phyloP scores from a whole-genome alignment of 2,329 filamentous ascomycete species.

The Neofusicoccum parvum region DNA sequence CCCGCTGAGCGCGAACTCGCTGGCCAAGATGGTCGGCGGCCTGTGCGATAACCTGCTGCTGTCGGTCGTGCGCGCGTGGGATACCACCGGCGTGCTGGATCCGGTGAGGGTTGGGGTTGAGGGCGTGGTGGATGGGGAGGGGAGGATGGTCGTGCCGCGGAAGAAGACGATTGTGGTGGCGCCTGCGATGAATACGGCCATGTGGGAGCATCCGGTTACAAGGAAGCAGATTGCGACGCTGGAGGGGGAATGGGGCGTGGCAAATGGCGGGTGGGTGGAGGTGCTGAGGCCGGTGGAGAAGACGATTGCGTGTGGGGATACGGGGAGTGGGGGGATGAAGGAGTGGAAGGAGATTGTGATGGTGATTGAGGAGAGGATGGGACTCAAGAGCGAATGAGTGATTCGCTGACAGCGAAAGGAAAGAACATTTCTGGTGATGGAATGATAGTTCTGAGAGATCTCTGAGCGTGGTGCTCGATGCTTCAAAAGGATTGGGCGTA shows the following conservation, averaged over 20 bases:
- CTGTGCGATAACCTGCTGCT: conserved; percentile 74
- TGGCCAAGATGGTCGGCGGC: conserved; percentile 82
- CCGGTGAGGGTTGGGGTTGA: not conserved
- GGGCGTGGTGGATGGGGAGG: conserved; percentile 1
- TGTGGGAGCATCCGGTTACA: conserved; percentile 88
- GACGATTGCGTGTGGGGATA: conserved; percentile 80
- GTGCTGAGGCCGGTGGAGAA: conserved; percentile 75
- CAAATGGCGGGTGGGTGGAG: conserved; percentile 60
- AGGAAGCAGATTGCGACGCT: conserved; percentile 69
- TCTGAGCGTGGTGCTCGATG: too few species aligned
- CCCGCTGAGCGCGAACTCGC: conserved; percentile 79
- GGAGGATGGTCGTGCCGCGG: conserved; percentile 23
- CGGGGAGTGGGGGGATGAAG: conserved; percentile 80
- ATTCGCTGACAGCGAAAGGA: too few species aligned
- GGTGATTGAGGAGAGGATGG: conserved; percentile 60
- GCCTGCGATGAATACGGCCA: conserved; percentile 84
- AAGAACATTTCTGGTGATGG: too few species aligned
- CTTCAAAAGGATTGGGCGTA: too few species aligned
- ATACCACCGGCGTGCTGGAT: conserved; percentile 67
- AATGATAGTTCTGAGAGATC: too few species aligned
- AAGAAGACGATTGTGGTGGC: conserved; percentile 74
- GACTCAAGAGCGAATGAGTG: not conserved
- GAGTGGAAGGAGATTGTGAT: conserved; percentile 76
- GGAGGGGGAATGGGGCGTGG: conserved; percentile 71
- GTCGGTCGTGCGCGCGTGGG: conserved; percentile 84